phyloP scores from a whole-genome alignment of 2,329 filamentous ascomycete species.

The Gremmenia infestans region DNA sequence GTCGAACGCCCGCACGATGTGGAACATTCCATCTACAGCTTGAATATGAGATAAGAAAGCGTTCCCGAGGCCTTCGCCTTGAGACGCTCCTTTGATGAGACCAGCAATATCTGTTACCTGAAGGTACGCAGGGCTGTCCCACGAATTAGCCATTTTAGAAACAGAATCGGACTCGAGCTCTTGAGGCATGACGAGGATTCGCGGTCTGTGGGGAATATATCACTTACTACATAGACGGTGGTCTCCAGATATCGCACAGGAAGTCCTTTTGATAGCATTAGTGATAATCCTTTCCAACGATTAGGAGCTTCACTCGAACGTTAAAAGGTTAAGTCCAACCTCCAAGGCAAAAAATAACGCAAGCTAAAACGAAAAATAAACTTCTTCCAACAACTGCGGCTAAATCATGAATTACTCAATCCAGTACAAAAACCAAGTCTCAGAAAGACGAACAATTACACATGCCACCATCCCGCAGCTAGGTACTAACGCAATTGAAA shows the following conservation, averaged over 20 bases:
- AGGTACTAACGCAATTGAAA: too few relatives aligned
- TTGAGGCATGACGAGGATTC: too few relatives aligned
- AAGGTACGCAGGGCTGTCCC: constrained; percentile 33
- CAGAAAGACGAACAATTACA: too few relatives aligned
- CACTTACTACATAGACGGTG: constrained; percentile 37
- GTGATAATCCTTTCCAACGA: background rate
- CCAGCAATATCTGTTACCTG: constrained; percentile 44
- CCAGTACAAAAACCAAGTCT: too few relatives aligned
- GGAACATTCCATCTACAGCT: constrained; percentile 42
- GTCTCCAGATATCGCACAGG: constrained; percentile 42
- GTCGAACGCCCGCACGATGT: constrained; percentile 42
- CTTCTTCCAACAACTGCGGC: too few relatives aligned
- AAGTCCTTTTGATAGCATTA: constrained; percentile 34
- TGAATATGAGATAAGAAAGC: constrained; percentile 43
- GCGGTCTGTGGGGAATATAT: too few relatives aligned
- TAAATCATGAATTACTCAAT: too few relatives aligned
- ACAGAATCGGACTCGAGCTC: too few relatives aligned
- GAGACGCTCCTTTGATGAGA: constrained; percentile 40
- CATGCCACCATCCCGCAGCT: too few relatives aligned
- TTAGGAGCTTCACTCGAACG: background rate
- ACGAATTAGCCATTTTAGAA: too few relatives aligned
- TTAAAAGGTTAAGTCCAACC: background rate
- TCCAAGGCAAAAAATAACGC: background rate
- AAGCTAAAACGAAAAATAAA: background rate
- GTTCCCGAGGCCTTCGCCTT: constrained; percentile 42